phyloP scores from a whole-genome alignment of 2,329 filamentous ascomycete genomes.

The Beauveria sp. region DNA sequence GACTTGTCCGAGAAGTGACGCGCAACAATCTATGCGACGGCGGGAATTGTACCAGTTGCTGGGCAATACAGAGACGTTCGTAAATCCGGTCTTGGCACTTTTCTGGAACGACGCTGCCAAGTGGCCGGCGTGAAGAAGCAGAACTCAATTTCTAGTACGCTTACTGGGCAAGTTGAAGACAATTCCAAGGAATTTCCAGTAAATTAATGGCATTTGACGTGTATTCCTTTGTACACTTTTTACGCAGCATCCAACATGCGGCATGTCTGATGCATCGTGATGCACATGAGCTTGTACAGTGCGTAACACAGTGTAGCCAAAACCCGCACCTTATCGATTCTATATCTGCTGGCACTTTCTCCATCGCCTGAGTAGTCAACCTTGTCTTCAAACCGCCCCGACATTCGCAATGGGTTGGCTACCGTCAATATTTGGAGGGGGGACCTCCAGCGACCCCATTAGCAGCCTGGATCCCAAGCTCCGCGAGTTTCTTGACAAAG shows the following conservation, averaged over 20 bases:
- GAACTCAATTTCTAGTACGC: not conserved
- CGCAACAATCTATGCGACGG: not conserved
- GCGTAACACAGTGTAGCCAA: conserved; percentile 14
- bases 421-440: conserved; percentile 44
- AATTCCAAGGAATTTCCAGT: too few relatives aligned
- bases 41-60: not conserved
- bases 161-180: not conserved
- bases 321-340: conserved; percentile 15
- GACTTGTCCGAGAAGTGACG: not conserved
- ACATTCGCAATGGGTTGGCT: conserved; percentile 47
- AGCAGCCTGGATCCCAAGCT: conserved; percentile 74
- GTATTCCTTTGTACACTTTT: too few relatives aligned
- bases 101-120: not conserved
- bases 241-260: too few relatives aligned
- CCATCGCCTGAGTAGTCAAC: not conserved
- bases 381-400: not conserved
- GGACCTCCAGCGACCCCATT: conserved; percentile 48
- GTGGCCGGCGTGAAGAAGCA: not conserved
- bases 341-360: conserved; percentile 1
- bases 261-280: not conserved
- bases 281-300: not conserved
- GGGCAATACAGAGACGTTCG: not conserved
- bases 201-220: not conserved
- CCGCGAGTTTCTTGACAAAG: conserved; percentile 75
- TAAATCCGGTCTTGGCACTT: not conserved